These are phyloP conservation scores for Phaeosphaeriaceae sp. DNA, from an alignment of 2,329 filamentous ascomycete genomes.

Conservation along the genomic window DNA sequence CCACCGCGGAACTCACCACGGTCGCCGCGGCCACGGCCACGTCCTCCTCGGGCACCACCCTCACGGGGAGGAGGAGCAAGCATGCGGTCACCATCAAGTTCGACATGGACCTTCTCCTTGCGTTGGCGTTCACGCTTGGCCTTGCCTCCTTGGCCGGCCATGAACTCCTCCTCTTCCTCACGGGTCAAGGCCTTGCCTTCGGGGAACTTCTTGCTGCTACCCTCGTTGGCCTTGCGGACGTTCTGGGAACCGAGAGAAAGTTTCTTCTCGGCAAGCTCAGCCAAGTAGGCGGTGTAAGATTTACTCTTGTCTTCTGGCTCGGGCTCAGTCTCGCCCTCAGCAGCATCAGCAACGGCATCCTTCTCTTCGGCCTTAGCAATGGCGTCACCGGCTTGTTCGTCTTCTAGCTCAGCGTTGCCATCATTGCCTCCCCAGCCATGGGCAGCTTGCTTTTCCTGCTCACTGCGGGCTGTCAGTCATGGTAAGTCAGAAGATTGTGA, in stretches of 20 bases:
- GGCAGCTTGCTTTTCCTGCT: constrained; percentile 84
- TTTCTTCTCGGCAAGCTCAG: constrained; percentile 78
- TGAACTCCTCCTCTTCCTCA: constrained; percentile 72
- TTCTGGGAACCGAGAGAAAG: constrained; percentile 70
- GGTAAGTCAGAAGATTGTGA: background rate
- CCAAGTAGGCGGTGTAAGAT: constrained; percentile 88
- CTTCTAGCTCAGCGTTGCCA: constrained; percentile 83
- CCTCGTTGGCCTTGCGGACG: constrained; percentile 91
- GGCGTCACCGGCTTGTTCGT: constrained; percentile 88
- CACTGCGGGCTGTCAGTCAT: constrained; percentile 56
- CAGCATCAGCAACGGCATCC: constrained; percentile 55
- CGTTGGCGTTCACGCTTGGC: constrained; percentile 81
- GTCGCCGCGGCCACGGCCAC: constrained; percentile 57
- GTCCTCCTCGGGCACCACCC: constrained; percentile 54
- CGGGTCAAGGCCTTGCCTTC: constrained; percentile 72
- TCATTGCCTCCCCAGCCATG: constrained; percentile 88
- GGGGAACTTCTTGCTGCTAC: constrained; percentile 93
- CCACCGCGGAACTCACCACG: constrained; percentile 51
- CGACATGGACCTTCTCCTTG: constrained; percentile 88
- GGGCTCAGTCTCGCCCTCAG: constrained; percentile 52
- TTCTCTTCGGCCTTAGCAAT: constrained; percentile 87
- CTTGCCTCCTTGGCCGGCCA: constrained; percentile 77
- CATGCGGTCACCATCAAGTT: constrained; percentile 77
- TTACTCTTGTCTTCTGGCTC: constrained; percentile 85
- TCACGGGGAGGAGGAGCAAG: constrained; percentile 61